These are phyloP conservation scores for Talaromyces marneffei DNA, from an alignment of 2,329 filamentous ascomycete genomes.

Conservation along the genomic window DNA sequence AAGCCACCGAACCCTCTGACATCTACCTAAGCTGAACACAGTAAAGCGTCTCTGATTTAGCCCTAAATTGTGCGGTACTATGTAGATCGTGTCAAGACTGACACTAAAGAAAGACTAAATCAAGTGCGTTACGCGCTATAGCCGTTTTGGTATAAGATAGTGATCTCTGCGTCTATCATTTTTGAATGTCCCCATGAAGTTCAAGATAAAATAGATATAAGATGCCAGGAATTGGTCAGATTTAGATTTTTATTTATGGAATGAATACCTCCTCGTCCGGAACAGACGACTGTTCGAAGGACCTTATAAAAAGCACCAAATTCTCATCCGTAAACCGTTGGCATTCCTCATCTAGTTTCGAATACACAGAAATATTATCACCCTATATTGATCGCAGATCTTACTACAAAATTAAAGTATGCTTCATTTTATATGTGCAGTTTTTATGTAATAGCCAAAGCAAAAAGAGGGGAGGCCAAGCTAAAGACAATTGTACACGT, in stretches of 20 bases:
- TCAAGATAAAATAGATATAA: not conserved
- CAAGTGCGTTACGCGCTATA: slow-evolving; percentile 8
- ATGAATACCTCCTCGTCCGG: not conserved
- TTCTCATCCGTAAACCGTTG: not conserved
- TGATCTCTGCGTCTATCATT: not conserved
- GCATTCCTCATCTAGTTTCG: not conserved
- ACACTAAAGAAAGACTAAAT: not conserved
- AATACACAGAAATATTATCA: not conserved
- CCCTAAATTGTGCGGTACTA: not conserved
- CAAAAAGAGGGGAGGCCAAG: not conserved
- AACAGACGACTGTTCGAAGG: not conserved
- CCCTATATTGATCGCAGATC: no score
- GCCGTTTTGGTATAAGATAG: not conserved
- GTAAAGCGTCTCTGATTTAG: not conserved
- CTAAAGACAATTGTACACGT: not conserved
- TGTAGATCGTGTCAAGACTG: no score
- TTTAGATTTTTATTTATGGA: not conserved
- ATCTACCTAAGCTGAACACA: not conserved
- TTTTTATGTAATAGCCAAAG: not conserved
- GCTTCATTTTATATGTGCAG: no score
- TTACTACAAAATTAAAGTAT: no score
- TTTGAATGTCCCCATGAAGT: not conserved
- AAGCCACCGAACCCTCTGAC: not conserved
- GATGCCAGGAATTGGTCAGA: not conserved
- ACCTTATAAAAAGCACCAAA: not conserved